Conservation (phyloP, 768 basidiomycete genomes). For the Gyrodon lividus region DNA sequence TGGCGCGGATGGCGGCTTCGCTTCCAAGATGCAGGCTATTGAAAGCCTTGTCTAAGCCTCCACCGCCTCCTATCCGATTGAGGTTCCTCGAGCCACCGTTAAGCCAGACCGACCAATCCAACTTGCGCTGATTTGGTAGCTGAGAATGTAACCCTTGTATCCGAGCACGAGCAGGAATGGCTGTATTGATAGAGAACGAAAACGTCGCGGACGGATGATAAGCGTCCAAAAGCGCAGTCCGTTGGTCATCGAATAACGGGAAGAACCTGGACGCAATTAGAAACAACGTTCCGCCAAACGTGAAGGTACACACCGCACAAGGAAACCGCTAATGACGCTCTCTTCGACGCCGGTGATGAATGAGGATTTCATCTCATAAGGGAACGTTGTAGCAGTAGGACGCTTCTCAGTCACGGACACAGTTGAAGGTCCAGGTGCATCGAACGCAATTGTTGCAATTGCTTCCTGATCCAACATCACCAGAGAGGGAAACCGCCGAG, state of each 20-base stretch:
- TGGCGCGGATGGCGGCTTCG: constrained; percentile 58
- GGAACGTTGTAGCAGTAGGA: constrained; percentile 71
- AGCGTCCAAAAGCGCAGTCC: constrained; percentile 61
- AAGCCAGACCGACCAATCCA: constrained; percentile 78
- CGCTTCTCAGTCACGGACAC: constrained; percentile 36
- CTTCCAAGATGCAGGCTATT: constrained; percentile 71
- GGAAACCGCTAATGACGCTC: constrained; percentile 69
- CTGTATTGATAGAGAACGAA: constrained; percentile 83
- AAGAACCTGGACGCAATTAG: constrained; percentile 61
- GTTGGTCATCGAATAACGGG: constrained; percentile 76
- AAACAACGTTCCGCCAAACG: not conserved
- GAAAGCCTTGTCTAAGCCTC: constrained; percentile 59
- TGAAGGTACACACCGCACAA: constrained; percentile 57
- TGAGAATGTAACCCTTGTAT: constrained; percentile 65
- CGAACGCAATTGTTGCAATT: constrained; percentile 75
- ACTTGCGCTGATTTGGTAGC: constrained; percentile 79
- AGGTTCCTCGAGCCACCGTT: constrained; percentile 72
- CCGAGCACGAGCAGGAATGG: constrained; percentile 75
- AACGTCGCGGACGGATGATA: constrained; percentile 90
- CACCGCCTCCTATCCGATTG: constrained; percentile 58
- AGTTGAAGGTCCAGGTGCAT: constrained; percentile 58
- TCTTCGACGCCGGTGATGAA: constrained; percentile 76
- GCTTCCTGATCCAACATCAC: constrained; percentile 83
- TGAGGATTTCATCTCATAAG: constrained; percentile 68
- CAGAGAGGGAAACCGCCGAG: constrained; percentile 76